These are phyloP conservation scores for Botryococcus braunii DNA, from an alignment of 163 green algal species.

Conservation along the genomic window DNA sequence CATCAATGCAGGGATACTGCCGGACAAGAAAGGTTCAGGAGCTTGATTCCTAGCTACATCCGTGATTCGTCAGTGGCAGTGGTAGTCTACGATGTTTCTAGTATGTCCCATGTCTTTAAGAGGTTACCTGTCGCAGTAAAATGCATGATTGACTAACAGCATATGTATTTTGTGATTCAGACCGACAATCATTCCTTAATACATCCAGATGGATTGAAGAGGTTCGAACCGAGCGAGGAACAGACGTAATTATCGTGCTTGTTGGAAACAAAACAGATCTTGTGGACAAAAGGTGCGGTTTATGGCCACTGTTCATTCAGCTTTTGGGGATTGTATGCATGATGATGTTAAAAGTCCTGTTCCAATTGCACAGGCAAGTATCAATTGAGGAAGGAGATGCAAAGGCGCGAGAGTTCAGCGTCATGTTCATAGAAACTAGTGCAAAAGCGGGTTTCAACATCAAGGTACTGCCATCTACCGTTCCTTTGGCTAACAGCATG, in stretches of 20 bases:
- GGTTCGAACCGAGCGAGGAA: slow-evolving; percentile 89
- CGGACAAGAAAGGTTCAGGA: slow-evolving; percentile 95
- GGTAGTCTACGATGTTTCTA: slow-evolving; percentile 98
- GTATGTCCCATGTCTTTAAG: slow-evolving; percentile 35
- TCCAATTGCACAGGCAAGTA: slow-evolving; percentile 96
- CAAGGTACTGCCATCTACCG: slow-evolving; percentile 68
- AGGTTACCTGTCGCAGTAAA: background rate
- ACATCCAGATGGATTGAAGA: slow-evolving; percentile 95
- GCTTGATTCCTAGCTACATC: slow-evolving; percentile 97
- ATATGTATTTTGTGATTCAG: slow-evolving; percentile 44
- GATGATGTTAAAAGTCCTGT: too few species aligned
- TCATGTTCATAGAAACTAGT: slow-evolving; percentile 98
- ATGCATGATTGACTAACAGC: too few species aligned
- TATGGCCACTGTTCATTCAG: too few species aligned
- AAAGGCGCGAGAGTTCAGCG: slow-evolving; percentile 85
- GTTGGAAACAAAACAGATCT: slow-evolving; percentile 94
- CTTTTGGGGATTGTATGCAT: too few species aligned
- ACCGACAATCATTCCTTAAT: slow-evolving; percentile 91
- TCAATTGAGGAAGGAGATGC: slow-evolving; percentile 95
- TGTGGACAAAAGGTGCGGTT: slow-evolving; percentile 80
- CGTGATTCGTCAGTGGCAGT: slow-evolving; percentile 95
- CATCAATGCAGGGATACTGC: slow-evolving; percentile 83
- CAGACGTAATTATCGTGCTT: slow-evolving; percentile 98
- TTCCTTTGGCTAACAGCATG: too few species aligned
- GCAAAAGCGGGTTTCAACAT: slow-evolving; percentile 98